Evolutionary conservation across 371 early-diverging fungal genomes (phyloP).

Genomic region (Mortierella sp.): DNA sequence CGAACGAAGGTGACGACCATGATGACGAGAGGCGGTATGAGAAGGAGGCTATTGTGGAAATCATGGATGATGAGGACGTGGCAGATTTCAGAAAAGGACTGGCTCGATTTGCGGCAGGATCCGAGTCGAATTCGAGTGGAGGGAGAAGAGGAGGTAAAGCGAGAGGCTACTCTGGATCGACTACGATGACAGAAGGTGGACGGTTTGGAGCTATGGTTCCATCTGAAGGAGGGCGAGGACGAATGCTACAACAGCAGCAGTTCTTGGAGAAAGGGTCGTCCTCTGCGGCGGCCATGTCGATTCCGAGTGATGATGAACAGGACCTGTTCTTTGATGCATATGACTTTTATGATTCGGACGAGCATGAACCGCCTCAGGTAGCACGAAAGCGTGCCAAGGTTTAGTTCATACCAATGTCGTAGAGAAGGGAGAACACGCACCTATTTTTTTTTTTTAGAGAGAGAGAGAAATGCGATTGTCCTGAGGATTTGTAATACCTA

Average conservation of each 20-base stretch:
- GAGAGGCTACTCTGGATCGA: not conserved
- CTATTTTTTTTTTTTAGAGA: no score
- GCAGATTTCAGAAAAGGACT: constrained; percentile 10
- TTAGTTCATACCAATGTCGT: not conserved
- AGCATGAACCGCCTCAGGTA: constrained; percentile 40
- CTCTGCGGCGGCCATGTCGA: constrained; percentile 2
- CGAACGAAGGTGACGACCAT: constrained; percentile 5
- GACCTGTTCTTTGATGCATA: constrained; percentile 38
- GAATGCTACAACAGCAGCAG: not conserved
- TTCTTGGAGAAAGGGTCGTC: not conserved
- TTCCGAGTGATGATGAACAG: constrained; percentile 25
- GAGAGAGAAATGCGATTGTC: no score
- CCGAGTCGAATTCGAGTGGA: not conserved
- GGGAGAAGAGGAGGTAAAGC: not conserved
- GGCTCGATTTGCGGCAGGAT: constrained; percentile 9
- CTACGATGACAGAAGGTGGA: not conserved
- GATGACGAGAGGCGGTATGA: constrained; percentile 2
- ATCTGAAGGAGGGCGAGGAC: not conserved
- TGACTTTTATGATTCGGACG: constrained; percentile 44
- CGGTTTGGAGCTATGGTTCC: not conserved
- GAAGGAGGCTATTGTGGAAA: not conserved
- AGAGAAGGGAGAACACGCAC: no score
- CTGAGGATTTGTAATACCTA: no score
- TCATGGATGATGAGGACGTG: constrained; percentile 3
- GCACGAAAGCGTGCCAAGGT: constrained; percentile 21